phyloP scores from a whole-genome alignment of 2,329 filamentous ascomycete genomes.

The Cytospora mali region DNA sequence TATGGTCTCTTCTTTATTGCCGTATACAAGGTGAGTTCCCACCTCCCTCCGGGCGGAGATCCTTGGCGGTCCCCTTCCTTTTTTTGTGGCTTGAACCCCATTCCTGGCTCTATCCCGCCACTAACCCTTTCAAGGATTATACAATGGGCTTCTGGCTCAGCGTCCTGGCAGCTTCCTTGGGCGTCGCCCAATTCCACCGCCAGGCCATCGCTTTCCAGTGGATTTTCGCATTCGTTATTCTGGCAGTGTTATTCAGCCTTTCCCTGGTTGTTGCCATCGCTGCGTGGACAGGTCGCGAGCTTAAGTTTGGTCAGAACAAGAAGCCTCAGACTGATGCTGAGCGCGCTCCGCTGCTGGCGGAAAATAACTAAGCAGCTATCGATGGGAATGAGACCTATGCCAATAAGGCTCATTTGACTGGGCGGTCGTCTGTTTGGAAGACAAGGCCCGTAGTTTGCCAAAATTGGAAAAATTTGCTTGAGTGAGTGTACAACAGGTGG shows the following conservation, averaged over 20 bases:
- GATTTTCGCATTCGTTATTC: conserved; percentile 89
- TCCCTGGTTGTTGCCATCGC: conserved; percentile 68
- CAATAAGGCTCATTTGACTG: no score
- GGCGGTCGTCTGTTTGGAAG: background rate
- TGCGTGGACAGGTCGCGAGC: conserved; percentile 61
- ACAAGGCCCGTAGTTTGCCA: background rate
- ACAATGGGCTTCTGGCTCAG: conserved; percentile 80
- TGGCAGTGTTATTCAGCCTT: conserved; percentile 70
- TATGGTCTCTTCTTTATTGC: conserved; percentile 78
- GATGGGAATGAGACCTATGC: no score
- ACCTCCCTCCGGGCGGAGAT: conserved; percentile 11
- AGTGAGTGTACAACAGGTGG: background rate
- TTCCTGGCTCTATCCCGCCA: background rate
- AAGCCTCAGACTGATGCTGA: conserved; percentile 51
- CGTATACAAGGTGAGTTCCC: conserved; percentile 63
- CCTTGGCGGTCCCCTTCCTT: background rate
- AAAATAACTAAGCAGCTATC: conserved; percentile 44
- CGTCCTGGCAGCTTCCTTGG: conserved; percentile 72
- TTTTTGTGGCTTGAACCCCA: background rate
- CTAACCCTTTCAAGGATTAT: conserved; percentile 54
- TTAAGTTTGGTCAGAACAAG: conserved; percentile 50
- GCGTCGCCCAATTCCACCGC: conserved; percentile 73
- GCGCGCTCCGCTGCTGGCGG: conserved; percentile 63
- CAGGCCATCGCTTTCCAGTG: conserved; percentile 81
- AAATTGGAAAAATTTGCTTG: background rate